Conservation (phyloP, 495 filamentous ascomycete genomes). For the Parathielavia appendiculata region DNA sequence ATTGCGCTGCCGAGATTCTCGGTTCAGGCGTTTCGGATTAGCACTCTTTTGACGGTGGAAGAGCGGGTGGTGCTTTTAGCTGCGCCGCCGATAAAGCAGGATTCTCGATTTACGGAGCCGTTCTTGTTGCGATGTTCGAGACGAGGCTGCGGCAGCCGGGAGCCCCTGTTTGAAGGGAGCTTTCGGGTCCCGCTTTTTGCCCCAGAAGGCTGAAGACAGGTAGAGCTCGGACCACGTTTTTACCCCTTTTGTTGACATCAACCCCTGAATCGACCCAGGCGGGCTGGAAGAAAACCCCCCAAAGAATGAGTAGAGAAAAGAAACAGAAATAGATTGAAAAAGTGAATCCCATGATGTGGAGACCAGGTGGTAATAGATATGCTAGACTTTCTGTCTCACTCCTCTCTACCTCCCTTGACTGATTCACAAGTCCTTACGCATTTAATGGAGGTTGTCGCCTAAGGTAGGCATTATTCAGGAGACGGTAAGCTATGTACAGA, state of each 20-base stretch:
- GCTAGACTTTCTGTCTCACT: no score
- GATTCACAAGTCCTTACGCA: no score
- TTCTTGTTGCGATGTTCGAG: conserved; percentile 2
- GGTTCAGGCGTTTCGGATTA: background rate
- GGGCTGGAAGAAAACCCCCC: background rate
- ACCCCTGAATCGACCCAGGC: background rate
- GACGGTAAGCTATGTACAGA: no score
- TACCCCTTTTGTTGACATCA: background rate
- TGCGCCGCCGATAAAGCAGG: background rate
- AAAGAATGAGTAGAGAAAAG: background rate
- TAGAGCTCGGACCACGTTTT: conserved; percentile 2
- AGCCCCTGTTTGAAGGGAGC: background rate
- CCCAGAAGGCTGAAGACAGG: background rate
- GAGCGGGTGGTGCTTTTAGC: background rate
- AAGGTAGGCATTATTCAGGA: no score
- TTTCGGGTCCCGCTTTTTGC: conserved; percentile 3
- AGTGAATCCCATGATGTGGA: no score
- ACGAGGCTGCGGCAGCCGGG: conserved; percentile 9
- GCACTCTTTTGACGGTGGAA: background rate
- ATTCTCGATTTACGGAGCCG: background rate
- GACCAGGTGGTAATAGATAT: no score
- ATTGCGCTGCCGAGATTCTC: background rate
- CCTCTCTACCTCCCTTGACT: no score
- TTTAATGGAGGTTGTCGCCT: no score
- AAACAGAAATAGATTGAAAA: background rate